Conservation (phyloP, 2,329 filamentous ascomycete species). For the Tolypocladium guangdongense region DNA sequence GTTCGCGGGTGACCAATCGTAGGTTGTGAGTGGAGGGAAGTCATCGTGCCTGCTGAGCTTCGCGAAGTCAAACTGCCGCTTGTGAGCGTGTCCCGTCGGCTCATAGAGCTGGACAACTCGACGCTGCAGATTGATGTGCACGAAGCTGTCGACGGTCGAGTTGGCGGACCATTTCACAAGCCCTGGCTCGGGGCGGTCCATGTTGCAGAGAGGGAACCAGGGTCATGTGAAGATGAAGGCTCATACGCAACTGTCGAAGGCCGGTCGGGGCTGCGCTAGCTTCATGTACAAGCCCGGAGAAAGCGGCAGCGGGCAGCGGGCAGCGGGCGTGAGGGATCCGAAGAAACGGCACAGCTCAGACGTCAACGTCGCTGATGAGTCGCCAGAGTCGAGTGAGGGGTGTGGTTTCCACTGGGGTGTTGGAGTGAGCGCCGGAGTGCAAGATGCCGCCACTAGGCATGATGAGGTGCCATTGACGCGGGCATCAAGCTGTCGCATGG, state of each 20-base stretch:
- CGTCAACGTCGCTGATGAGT: background rate
- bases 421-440: background rate
- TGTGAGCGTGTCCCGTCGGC: conserved; percentile 47
- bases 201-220: conserved; percentile 14
- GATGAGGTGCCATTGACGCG: background rate
- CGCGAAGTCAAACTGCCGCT: conserved; percentile 45
- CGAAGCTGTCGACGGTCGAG: conserved; percentile 45
- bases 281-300: too few species aligned
- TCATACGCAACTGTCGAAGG: background rate
- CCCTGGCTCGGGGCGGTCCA: conserved; percentile 51
- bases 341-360: background rate
- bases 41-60: conserved; percentile 50
- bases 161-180: conserved; percentile 58
- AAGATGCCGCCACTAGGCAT: background rate
- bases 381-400: background rate
- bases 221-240: background rate
- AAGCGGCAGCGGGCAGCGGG: too few species aligned
- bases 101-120: conserved; percentile 52
- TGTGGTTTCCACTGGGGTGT: too few species aligned
- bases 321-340: background rate
- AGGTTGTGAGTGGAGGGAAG: conserved; percentile 52
- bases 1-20: conserved; percentile 55
- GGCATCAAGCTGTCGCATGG: background rate
- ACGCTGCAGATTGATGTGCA: conserved; percentile 55
- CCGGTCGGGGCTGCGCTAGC: too few species aligned